Percentiles rank a stretch among this genome's conserved stretches.
Conservation (phyloP, 768 basidiomycete genomes). For the Tylopilus balloui region DNA sequence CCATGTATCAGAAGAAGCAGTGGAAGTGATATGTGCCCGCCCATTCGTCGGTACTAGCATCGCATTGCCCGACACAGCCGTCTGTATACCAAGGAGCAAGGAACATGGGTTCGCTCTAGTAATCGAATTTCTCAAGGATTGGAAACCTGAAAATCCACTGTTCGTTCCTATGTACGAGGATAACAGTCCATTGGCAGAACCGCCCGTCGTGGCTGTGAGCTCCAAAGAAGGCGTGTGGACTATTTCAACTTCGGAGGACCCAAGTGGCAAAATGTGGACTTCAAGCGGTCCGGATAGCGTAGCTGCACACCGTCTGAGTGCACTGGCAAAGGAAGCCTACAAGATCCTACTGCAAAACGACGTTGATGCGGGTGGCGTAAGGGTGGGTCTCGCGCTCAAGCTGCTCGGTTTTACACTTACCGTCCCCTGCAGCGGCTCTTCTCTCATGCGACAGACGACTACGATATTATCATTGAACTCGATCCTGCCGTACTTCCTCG, state of each 20-base stretch:
- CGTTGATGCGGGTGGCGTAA: slow-evolving; percentile 47
- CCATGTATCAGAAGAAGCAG: slow-evolving; percentile 71
- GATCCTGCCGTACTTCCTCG: slow-evolving; percentile 61
- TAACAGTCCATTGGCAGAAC: slow-evolving; percentile 1
- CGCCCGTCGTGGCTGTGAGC: slow-evolving; percentile 26
- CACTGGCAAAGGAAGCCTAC: slow-evolving; percentile 74
- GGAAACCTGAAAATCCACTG: slow-evolving; percentile 78
- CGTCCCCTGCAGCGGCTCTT: slow-evolving; percentile 62
- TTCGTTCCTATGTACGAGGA: slow-evolving; percentile 66
- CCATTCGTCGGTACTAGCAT: slow-evolving; percentile 59
- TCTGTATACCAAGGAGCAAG: slow-evolving; percentile 64
- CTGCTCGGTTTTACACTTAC: not conserved
- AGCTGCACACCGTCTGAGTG: slow-evolving; percentile 66
- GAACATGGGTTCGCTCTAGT: slow-evolving; percentile 76
- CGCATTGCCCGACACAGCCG: slow-evolving; percentile 33
- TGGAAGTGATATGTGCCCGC: slow-evolving; percentile 80
- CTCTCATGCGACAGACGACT: slow-evolving; percentile 76
- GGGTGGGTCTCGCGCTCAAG: slow-evolving; percentile 40
- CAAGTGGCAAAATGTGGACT: slow-evolving; percentile 75
- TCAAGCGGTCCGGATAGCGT: slow-evolving; percentile 58
- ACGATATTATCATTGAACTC: slow-evolving; percentile 80
- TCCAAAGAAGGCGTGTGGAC: slow-evolving; percentile 60
- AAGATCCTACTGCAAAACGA: slow-evolving; percentile 52
- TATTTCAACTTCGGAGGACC: slow-evolving; percentile 74
- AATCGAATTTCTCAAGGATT: slow-evolving; percentile 68